Evolutionary conservation across 768 basidiomycete genomes (phyloP), one percentile per base, ranked within the genome.

Genomic region (Stropharia rugosoannulata): DNA sequence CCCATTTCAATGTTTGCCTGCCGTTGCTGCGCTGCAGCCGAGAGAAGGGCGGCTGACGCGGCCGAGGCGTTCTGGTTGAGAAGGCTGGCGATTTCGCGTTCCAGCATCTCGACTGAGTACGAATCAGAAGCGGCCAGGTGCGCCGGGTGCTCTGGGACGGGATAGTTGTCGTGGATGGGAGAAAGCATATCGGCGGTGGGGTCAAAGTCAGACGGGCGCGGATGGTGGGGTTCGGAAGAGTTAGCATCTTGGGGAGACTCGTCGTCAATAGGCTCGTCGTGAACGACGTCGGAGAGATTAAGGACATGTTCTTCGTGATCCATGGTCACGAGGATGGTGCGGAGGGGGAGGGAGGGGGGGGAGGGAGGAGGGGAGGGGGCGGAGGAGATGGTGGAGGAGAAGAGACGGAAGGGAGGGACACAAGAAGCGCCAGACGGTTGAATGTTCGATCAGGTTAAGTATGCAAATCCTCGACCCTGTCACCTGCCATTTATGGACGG

Each of bases 261-360:
- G 62, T 87, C 81, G 67, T 79, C 83, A 19, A 89, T 79, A 29
- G 86, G 79, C 54, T 89, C 87, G 67, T 91, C 89, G 69, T 90
- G 87, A 43, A 92, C 88, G 70, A 92, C 90, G 72, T 92, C 90
- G 44, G 90, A 91, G 62, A 92, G 82, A 66, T 84, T 82, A 59
- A 92, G 80, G 59, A 83, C 81, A 58, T 82, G 81, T 66, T 86
- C 83, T 67, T 86, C 84, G 69, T 81, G 68, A 61, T 80, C 76
- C 77, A 79, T 78, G 36, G 4, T 42, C 39, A 25, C 8, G 32
- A 13, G n/a, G 22, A 40, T 32, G 32, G 27, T 35, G 47, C 38
- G 37, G 51, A 55, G 40, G 29, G 49, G 9, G 18, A 36, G 11
- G 22, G 54, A 57, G 29, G 42, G 54, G 51, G 36, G n/a, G 29